A percentile compares a stretch with the other conserved stretches of the same genome.
Evolutionary conservation across 1,284 basidiomycete species (phyloP).

Genomic region (Cryptococcus wingfieldii): DNA sequence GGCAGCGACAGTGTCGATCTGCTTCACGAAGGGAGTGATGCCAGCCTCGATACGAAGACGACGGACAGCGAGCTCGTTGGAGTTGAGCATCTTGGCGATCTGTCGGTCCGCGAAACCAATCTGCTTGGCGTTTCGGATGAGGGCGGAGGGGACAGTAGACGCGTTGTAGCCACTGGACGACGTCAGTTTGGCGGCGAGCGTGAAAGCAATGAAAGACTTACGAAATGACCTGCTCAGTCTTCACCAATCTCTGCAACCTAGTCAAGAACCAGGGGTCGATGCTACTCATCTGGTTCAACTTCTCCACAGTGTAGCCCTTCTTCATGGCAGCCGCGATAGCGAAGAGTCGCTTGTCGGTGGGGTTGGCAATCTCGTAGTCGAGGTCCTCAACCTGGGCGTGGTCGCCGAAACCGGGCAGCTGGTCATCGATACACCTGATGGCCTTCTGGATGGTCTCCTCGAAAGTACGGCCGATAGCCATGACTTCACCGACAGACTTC

Average conservation of each 20-base stretch:
- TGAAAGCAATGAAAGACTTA: slow-evolving; percentile 61
- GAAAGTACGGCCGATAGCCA: slow-evolving; percentile 99
- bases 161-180: slow-evolving; percentile 61
- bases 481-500: slow-evolving; percentile 99
- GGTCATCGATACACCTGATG: slow-evolving; percentile 92
- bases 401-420: slow-evolving; percentile 61
- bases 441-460: slow-evolving; percentile 99
- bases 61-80: slow-evolving; percentile 67
- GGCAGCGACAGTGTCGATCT: slow-evolving; percentile 97
- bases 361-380: slow-evolving; percentile 65
- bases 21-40: slow-evolving; percentile 96
- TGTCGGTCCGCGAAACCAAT: slow-evolving; percentile 96
- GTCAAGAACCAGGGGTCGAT: slow-evolving; percentile 99
- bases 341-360: slow-evolving; percentile 84
- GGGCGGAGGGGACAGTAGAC: slow-evolving; percentile 60
- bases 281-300: slow-evolving; percentile 89
- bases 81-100: slow-evolving; percentile 70
- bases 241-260: slow-evolving; percentile 84
- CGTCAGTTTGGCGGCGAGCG: neutral
- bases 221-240: slow-evolving; percentile 50
- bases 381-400: slow-evolving; percentile 72
- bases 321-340: slow-evolving; percentile 91
- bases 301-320: slow-evolving; percentile 84
- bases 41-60: slow-evolving; percentile 77
- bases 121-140: slow-evolving; percentile 79